A percentile compares a stretch with the other conserved stretches of the same genome.
Conservation (phyloP, 257 asterid species). For the Ballota nigra region DNA sequence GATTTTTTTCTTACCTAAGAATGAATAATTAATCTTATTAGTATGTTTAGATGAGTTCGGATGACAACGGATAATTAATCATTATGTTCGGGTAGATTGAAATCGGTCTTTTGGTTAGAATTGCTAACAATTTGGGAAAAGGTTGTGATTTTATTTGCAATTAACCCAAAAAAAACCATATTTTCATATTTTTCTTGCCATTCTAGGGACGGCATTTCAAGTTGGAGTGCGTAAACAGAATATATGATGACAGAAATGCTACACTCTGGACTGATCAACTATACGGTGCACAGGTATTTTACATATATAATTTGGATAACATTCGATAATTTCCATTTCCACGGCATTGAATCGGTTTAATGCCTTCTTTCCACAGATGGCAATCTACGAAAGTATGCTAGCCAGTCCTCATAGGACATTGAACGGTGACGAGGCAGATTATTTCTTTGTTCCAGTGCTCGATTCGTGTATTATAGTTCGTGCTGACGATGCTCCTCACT, state of each 20-base stretch:
- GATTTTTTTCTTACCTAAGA: too few species aligned
- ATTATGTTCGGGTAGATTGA: too few species aligned
- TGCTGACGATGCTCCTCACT: conserved; percentile 97
- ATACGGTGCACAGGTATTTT: conserved; percentile 91
- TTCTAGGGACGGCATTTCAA: conserved; percentile 87
- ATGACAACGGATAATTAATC: too few species aligned
- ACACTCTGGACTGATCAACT: conserved; percentile 85
- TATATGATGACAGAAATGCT: conserved; percentile 74
- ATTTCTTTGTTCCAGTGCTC: conserved; percentile 91
- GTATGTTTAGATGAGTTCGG: too few species aligned
- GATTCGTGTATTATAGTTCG: conserved; percentile 93
- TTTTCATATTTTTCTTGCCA: background rate
- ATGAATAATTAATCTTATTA: too few species aligned
- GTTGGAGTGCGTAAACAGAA: conserved; percentile 82
- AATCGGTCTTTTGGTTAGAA: too few species aligned
- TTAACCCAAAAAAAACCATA: too few species aligned
- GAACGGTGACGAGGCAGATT: conserved; percentile 94
- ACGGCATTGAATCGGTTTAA: background rate
- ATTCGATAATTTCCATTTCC: conserved; percentile 5
- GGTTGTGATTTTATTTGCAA: too few species aligned
- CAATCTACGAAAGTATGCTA: conserved; percentile 79
- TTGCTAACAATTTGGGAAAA: too few species aligned
- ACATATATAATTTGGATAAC: background rate
- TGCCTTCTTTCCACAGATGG: conserved; percentile 58
- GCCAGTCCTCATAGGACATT: conserved; percentile 87